Base-by-base conservation (phyloP, 225 moss, liverwort and hornwort genomes). In the Climacium dendroides region DNA sequence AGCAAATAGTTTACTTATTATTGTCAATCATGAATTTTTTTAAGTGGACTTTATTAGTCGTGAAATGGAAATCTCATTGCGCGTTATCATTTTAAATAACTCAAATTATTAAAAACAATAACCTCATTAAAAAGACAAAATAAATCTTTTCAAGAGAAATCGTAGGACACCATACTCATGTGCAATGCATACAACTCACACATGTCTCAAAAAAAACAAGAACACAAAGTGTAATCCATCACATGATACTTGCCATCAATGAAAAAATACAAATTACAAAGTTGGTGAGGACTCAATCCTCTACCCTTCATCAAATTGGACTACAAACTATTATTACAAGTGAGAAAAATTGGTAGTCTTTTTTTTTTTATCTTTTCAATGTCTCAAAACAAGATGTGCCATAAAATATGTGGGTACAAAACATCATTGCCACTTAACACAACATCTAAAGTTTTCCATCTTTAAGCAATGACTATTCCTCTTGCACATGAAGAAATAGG, bases 361-460 rank as follows among this genome's bases (percentile, higher is more conserved):
- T 22, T 54, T 2, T n/a, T 25, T n/a, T 24, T 13, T 0, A 25
- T 25, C 2, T 16, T 37, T 0, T 3, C 2, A 16, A 1, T 15
- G 10, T 6, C 0, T 3, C 0, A 2, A n/a, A 4, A 26, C 1
- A 77, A 55, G 3, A 15, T 54, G 25, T 6, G 15, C 15, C 1
- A n/a, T 15, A 1, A 15, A 55, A 37, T 1, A 55, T 4, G 15
- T 26, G 10, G 3, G 3, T 54, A 54, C n/a, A n/a, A n/a, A n/a
- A n/a, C 10, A 78, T 37, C 15, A 7, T 17, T n/a, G 2, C 2
- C 6, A 2, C 10, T 26, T 16, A 4, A 6, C 6, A 13, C 9
- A 37, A 54, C 6, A 1, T 25, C 1, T 10, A 55, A 0, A n/a
- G 9, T 5, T 34, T 48, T 12, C 29, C 6, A 15, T 14, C 29